Evolutionary conservation across 2,329 filamentous ascomycete species (phyloP), one percentile per base, ranked within the genome.

Genomic region (Zymoseptoria tritici): DNA sequence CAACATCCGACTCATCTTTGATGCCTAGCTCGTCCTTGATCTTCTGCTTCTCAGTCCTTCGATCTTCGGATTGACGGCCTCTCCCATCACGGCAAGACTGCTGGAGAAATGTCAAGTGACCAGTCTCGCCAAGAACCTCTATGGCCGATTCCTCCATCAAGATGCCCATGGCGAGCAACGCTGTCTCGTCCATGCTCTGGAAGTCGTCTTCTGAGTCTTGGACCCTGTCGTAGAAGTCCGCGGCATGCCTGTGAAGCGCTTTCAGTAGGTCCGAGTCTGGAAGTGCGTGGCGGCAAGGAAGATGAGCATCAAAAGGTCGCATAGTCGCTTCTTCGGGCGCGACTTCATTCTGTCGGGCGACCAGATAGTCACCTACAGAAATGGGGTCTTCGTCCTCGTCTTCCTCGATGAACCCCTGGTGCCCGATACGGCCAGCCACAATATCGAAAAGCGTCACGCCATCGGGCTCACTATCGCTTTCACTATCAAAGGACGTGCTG

Each of bases 101-200:
- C 11, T 91, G 88, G 0, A 86, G 84, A 68, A 93, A 88, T 1
- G 88, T 86, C 54, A 90, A 72, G 72, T 91, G 86, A 21, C 89
- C 89, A 11, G 78, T 82, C 57, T 79, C 76, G 4, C 87, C 88
- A 20, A 92, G 75, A 5, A 79, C 72, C 53, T 85, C 82, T 49
- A 80, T 78, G 16, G 82, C 80, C 2, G 83, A 82, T 73, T 93
- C 89, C 74, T 93, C 89, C 50, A 92, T 76, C 59, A 93, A 73
- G 54, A 93, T 84, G 1, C 89, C 88, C 68, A 93, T 79, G 0
- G 89, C 88, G 57, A 93, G 76, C 60, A 93, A 78, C 3, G 89
- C 89, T 13, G 88, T 90, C 76, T 90, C 89, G 69, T 93, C 88
- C 82, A 93, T 84, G 72, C 84, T 89, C 64, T 80, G 76, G 65